These are phyloP conservation scores for Moelleriella libera DNA, from an alignment of 2,329 filamentous ascomycete genomes.

Conservation along the genomic window DNA sequence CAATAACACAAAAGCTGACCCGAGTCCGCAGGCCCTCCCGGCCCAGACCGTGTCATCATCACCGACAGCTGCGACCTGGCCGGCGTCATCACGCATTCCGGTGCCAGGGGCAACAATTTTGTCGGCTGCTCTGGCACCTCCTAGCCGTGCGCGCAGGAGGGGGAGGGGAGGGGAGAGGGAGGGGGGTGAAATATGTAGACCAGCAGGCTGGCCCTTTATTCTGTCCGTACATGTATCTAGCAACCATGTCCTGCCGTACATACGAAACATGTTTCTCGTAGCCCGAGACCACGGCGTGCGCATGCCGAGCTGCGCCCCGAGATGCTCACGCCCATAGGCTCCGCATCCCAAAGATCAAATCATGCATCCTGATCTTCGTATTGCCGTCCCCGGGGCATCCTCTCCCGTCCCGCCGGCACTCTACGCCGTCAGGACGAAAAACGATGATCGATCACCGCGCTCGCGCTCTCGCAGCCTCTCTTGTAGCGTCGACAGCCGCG, in stretches of 20 bases:
- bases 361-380: not conserved
- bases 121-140: conserved; percentile 36
- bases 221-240: not conserved
- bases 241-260: too few relatives aligned
- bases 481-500: conserved; percentile 31
- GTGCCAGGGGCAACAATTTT: conserved; percentile 54
- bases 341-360: not conserved
- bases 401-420: not conserved
- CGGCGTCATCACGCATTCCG: conserved; percentile 56
- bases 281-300: too few relatives aligned
- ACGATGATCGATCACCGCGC: conserved; percentile 41
- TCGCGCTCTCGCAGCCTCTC: conserved; percentile 38
- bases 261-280: too few relatives aligned
- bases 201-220: not conserved
- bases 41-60: conserved; percentile 51
- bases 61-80: conserved; percentile 40
- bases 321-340: too few relatives aligned
- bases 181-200: not conserved
- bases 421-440: conserved; percentile 39
- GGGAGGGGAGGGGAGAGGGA: not conserved
- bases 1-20: not conserved
- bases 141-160: not conserved
- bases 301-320: too few relatives aligned
- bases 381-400: not conserved
- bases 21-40: conserved; percentile 27